These are phyloP conservation scores for Dioscorea dumetorum DNA, from an alignment of 106 monocot genomes.

Conservation along the genomic window DNA sequence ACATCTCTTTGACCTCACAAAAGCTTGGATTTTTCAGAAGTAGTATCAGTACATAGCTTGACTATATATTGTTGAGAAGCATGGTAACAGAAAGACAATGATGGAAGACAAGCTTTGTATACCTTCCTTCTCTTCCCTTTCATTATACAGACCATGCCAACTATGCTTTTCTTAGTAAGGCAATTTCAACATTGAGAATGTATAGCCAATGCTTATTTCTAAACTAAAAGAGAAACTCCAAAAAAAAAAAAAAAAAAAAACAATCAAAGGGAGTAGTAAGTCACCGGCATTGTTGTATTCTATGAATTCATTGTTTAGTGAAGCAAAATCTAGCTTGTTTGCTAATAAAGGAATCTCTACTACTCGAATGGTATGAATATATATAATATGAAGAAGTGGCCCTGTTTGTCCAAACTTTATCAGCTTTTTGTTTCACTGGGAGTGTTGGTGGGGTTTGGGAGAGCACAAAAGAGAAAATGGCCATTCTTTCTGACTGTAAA, in stretches of 20 bases:
- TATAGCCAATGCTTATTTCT: not conserved
- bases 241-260: too few relatives aligned
- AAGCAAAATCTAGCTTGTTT: constrained; percentile 15
- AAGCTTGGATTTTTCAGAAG: not conserved
- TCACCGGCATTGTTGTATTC: not conserved
- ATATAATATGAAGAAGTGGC: not conserved
- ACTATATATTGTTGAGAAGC: too few relatives aligned
- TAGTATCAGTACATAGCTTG: too few relatives aligned
- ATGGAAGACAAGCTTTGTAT: too few relatives aligned
- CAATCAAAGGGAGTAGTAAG: not conserved
- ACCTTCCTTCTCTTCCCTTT: not conserved
- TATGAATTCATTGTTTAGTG: not conserved
- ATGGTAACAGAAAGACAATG: too few relatives aligned
- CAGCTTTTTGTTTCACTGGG: constrained; percentile 8
- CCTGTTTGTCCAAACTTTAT: not conserved
- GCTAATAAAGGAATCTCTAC: constrained; percentile 22
- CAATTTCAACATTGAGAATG: not conserved
- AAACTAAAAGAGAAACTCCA: not conserved
- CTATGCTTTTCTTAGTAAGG: not conserved
- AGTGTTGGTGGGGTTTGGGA: not conserved
- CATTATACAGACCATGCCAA: not conserved
- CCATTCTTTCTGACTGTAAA: constrained; percentile 3
- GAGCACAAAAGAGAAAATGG: constrained; percentile 8
- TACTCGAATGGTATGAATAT: not conserved
- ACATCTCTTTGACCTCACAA: not conserved